Base-by-base conservation (phyloP, 1,139 yeast genomes). In the Candida anutae region DNA sequence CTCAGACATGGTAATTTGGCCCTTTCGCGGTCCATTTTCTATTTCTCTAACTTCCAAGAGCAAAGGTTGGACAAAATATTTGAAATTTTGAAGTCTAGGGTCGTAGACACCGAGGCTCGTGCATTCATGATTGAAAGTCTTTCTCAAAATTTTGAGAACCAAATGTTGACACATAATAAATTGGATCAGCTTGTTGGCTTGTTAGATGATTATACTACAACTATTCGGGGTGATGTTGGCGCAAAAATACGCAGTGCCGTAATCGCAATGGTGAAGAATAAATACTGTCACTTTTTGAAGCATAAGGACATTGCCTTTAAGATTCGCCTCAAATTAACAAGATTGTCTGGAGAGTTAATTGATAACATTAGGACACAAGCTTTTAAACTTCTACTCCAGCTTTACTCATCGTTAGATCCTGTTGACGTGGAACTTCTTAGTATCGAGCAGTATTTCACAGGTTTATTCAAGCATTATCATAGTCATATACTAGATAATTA, bases 201-300 rank as follows among this genome's bases (percentile, higher is more conserved):
- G 24, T 49, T 79, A 23, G 74, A 76, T 38, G 88, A 80, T 39
- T 78, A 79, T 42, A 74, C 87, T 0, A 55, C 66, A 3, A 76
- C 85, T 0, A 73, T 71, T 28, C 81, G 75, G 46, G 90, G 90
- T 12, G 90, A 80, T 50, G 83, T 79, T 10, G 96, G 96, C 2
- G 73, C 85, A 21, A 69, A 76, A 46, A 69, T 85, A 1, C 61
- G 96, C 28, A 42, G 48, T 2, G 66, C 76, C 0, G 58, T 76
- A 1, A 50, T 79, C 5, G 35, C 46, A 6, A 45, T 73, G 4
- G 45, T 78, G 6, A 32, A 38, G 1, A 28, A 40, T 3, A 62
- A 5, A 5, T n/a, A 26, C 24, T 6, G 28, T 6, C 15, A 25
- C 24, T 6, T 30, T 32, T 21, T 20, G 20, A 6, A 27, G 27